Evolutionary conservation across 2,329 filamentous ascomycete genomes (phyloP), one percentile per base, ranked within the genome.

Genomic region (Pseudogymnoascus sp.): DNA sequence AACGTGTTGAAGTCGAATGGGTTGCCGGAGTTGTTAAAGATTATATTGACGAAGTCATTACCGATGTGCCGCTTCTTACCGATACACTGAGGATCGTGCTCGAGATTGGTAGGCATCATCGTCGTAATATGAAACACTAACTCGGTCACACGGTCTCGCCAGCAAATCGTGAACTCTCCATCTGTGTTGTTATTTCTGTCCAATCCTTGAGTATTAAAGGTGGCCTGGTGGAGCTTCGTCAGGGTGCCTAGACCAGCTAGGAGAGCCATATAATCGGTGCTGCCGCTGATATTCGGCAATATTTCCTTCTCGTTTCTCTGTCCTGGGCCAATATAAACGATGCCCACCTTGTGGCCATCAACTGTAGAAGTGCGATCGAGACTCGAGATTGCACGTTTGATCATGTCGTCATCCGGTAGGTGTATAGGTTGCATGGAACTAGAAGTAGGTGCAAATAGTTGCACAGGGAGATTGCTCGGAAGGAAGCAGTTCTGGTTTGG

Each of bases 41-140:
- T 88, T 67, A 99, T 96, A 71, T 96, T 97, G 71, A 99, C 94
- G 72, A 90, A 96, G 73, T 97, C 94, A 70, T 99, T 99, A 62
- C 94, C 94, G 63, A 97, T 94, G 70, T 97, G 95, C 2, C 86
- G 82, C 75, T 99, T 99, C 78, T 99, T 99, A 72, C 85, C 81
- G 64, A 87, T 86, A 70, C 88, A 91, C 64, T 84, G 81, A 8
- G 88, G 83, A 68, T 96, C 91, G 30, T 84, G 81, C 60, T 91
- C 85, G 12, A 87, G 77, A 70, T 95, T 83, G 8, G 91, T 96
- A 1, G 94, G 94, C 94, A 99, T 99, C 80, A 97, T 91, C 3
- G 93, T 99, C 4, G 90, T 91, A 60, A 97, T 87, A 71, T 97
- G 94, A 74, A 95, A 99, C 30, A 97, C 88, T 47, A 99, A 89